A percentile compares a stretch with the other conserved stretches of the same genome.
Conservation (phyloP, 768 basidiomycete species). For the Astraeus odoratus region DNA sequence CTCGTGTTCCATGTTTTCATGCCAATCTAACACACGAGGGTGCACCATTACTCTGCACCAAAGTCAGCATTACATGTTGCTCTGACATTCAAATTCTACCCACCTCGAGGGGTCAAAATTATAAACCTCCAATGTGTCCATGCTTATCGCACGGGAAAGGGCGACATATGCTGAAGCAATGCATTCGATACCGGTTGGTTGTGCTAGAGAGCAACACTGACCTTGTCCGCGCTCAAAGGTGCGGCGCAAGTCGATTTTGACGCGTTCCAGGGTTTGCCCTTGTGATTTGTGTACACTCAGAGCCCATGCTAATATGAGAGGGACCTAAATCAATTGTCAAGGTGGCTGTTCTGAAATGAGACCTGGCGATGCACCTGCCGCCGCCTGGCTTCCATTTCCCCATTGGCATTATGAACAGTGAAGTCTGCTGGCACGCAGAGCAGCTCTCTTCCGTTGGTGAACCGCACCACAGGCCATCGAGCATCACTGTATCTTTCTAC, state of each 20-base stretch:
- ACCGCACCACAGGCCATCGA: constrained; percentile 58
- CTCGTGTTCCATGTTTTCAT: constrained; percentile 27
- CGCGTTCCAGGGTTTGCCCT: constrained; percentile 80
- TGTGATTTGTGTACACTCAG: constrained; percentile 87
- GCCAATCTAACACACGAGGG: constrained; percentile 56
- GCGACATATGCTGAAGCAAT: constrained; percentile 53
- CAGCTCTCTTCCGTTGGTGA: constrained; percentile 40
- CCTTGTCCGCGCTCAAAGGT: constrained; percentile 83
- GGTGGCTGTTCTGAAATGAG: neutral
- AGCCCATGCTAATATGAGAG: constrained; percentile 77
- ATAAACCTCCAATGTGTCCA: constrained; percentile 57
- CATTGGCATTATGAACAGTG: constrained; percentile 54
- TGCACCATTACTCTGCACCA: constrained; percentile 53
- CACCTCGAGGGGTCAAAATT: constrained; percentile 58
- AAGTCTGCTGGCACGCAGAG: constrained; percentile 54
- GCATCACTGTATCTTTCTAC: constrained; percentile 19
- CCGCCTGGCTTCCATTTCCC: constrained; percentile 51
- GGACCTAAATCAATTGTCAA: constrained; percentile 31
- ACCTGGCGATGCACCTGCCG: constrained; percentile 38
- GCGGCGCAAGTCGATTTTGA: constrained; percentile 68
- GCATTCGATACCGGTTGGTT: neutral
- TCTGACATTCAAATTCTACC: constrained; percentile 10
- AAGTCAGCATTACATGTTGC: neutral
- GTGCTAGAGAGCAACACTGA: constrained; percentile 15
- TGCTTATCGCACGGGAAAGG: constrained; percentile 64